Conservation (phyloP, 495 filamentous ascomycete genomes). For the Penicillium canescens region DNA sequence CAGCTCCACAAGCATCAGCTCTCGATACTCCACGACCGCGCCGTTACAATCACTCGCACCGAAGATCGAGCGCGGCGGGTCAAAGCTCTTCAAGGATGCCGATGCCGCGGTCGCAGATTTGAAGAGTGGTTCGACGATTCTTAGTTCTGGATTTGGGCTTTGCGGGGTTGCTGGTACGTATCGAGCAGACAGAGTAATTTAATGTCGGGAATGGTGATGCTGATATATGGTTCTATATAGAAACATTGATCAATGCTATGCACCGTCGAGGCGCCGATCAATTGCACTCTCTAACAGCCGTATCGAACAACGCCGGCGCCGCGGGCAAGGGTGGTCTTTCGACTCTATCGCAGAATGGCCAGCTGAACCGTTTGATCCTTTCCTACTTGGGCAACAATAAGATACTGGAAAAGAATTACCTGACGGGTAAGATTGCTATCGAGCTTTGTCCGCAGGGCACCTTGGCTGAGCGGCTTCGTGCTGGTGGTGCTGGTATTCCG, state of each 20-base stretch:
- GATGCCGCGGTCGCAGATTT: constrained; percentile 74
- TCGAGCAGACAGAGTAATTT: neutral
- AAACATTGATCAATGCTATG: constrained; percentile 81
- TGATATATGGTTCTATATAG: constrained; percentile 22
- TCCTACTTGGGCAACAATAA: constrained; percentile 91
- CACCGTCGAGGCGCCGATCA: constrained; percentile 62
- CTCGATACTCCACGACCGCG: constrained; percentile 28
- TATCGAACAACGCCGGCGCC: constrained; percentile 90
- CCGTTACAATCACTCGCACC: constrained; percentile 20
- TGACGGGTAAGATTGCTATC: constrained; percentile 78
- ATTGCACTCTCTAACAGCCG: constrained; percentile 75
- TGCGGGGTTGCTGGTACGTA: constrained; percentile 71
- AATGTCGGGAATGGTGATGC: neutral
- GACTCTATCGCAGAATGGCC: constrained; percentile 71
- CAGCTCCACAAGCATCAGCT: neutral
- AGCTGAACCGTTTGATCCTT: constrained; percentile 81
- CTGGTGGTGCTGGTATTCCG: constrained; percentile 83
- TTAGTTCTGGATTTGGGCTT: constrained; percentile 85
- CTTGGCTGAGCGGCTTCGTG: constrained; percentile 79
- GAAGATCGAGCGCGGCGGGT: constrained; percentile 37
- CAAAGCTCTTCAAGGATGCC: constrained; percentile 73
- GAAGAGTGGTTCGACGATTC: constrained; percentile 67
- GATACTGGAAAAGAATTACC: constrained; percentile 79
- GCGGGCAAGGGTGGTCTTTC: constrained; percentile 75
- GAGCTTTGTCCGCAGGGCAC: constrained; percentile 91